Evolutionary conservation across 2,329 filamentous ascomycete species (phyloP), one percentile per base, ranked within the genome.

Genomic region (Clonostachys byssicola): DNA sequence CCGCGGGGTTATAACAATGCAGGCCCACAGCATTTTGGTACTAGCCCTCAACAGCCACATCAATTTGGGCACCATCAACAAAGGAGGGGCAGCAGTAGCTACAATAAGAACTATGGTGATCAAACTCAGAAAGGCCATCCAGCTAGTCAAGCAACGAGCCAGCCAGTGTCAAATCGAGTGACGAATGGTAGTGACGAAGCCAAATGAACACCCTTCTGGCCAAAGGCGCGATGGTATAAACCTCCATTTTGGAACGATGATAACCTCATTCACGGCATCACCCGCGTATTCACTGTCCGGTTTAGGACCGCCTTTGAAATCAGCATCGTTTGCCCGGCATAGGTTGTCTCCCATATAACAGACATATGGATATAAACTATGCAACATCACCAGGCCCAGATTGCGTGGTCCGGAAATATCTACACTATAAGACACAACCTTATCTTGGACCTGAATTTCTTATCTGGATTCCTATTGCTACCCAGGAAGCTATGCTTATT

Each of bases 31-130:
- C 84, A 85, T 52, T 86, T 78, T 60, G 78, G 81, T 47, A 80
- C 77, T 35, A 87, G 83, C 57, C 83, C 83, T 44, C 83, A 85
- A 52, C 80, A 85, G 50, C 68, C 72, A 56, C 82, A 86, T 60
- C 80, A 85, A 55, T 85, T 81, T 58, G 75, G 75, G 3, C 74
- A 74, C 38, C 77, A 81, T 40, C 77, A 81, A 46, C 59, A 80
- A 80, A 54, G 60, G 48, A 83, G 75, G 57, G 78, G 78, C 53
- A 76, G 72, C 54, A 77, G 74, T 60, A 78, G 70, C 49, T 77
- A 78, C 50, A 73, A 68, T 53, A 79, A 80, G 62, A 74, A 71
- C 52, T 76, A 73, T 50, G 68, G 71, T 45, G 66, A 62, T 33
- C 74, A 75, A 48, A 65, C 59, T 46, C 62, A 71, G 12, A 65